phyloP scores from a whole-genome alignment of 805 yeast species.

The Pichia manshurica region DNA sequence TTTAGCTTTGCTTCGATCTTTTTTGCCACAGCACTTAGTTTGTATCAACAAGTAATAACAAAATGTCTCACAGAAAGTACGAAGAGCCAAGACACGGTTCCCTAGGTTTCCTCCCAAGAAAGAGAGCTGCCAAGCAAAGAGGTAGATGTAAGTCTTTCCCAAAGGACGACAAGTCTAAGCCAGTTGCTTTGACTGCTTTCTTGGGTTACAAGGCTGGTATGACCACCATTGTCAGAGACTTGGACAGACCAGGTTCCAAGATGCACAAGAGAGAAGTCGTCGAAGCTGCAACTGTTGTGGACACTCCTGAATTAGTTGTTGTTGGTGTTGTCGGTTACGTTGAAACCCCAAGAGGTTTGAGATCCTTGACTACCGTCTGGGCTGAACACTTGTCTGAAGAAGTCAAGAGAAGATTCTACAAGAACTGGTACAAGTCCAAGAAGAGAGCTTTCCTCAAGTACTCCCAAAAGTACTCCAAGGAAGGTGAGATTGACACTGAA shows the following conservation, averaged over 20 bases:
- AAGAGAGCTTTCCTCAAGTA: constrained; percentile 99
- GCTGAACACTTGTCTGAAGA: constrained; percentile 99
- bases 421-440: constrained; percentile 99
- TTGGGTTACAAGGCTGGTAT: constrained; percentile 99
- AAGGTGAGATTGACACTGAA: constrained; percentile 86
- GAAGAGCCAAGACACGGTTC: constrained; percentile 99
- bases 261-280: constrained; percentile 99
- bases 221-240: constrained; percentile 99
- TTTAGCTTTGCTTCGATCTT: too few species aligned
- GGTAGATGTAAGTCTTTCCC: constrained; percentile 99
- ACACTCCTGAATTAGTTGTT: constrained; percentile 97
- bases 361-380: constrained; percentile 99
- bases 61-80: constrained; percentile 99
- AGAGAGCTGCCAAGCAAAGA: constrained; percentile 98
- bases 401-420: constrained; percentile 99
- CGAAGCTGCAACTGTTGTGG: constrained; percentile 98
- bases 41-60: constrained; percentile 10
- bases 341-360: constrained; percentile 99
- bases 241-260: constrained; percentile 99
- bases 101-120: constrained; percentile 99
- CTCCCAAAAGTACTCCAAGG: constrained; percentile 96
- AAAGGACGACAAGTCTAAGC: constrained; percentile 95
- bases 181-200: constrained; percentile 98
- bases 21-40: constrained; percentile 9
- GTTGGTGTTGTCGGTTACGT: constrained; percentile 99